phyloP scores from a whole-genome alignment of 2,329 filamentous ascomycete genomes.

The Microcyclosporella mali region DNA sequence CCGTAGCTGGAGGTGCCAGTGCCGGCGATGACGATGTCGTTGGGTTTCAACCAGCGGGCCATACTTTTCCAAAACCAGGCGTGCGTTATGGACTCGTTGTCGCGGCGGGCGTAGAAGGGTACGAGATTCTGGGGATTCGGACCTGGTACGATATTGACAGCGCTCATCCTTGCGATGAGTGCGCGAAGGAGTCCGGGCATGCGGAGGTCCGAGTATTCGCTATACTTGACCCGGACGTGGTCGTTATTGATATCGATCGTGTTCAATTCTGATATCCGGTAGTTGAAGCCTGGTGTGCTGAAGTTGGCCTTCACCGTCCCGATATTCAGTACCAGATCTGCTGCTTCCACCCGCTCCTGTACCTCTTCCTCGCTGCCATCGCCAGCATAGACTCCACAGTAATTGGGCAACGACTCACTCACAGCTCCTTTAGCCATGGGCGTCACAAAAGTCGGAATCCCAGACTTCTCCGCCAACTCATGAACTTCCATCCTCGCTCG shows the following conservation, averaged over 20 bases:
- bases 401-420: conserved; percentile 43
- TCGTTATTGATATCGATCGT: conserved; percentile 32
- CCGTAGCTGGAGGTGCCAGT: conserved; percentile 86
- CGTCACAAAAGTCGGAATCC: conserved; percentile 45
- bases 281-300: conserved; percentile 30
- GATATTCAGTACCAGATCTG: conserved; percentile 4
- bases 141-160: conserved; percentile 39
- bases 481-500: conserved; percentile 40
- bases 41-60: conserved; percentile 50
- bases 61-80: conserved; percentile 37
- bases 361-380: conserved; percentile 15
- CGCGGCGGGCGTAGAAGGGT: conserved; percentile 25
- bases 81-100: conserved; percentile 38
- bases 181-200: conserved; percentile 4
- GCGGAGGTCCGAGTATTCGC: conserved; percentile 30
- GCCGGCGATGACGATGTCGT: conserved; percentile 77
- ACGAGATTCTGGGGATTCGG: conserved; percentile 1
- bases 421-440: conserved; percentile 48
- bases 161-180: conserved; percentile 32
- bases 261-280: conserved; percentile 31
- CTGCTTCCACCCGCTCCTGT: conserved; percentile 1
- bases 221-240: conserved; percentile 27
- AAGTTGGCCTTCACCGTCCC: conserved; percentile 3
- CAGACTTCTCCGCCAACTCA: conserved; percentile 38
- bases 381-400: conserved; percentile 46